A percentile compares a stretch with the other conserved stretches of the same genome.
Conservation (phyloP, 2,329 filamentous ascomycete species). For the Fusarium tricinctum region DNA sequence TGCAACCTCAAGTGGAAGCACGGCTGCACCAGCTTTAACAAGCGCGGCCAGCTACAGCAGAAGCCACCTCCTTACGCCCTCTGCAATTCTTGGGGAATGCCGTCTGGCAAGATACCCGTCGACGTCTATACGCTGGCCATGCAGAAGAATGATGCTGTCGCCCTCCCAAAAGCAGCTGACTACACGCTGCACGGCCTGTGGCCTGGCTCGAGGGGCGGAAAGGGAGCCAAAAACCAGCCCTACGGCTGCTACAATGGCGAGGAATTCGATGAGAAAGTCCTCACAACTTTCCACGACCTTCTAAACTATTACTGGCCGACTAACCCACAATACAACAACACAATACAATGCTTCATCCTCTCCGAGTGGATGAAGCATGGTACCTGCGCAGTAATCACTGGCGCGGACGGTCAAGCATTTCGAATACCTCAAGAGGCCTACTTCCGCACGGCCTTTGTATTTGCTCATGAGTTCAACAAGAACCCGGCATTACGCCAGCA, state of each 20-base stretch:
- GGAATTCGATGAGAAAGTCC: slow-evolving; percentile 2
- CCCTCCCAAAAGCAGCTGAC: fast-evolving
- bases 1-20: slow-evolving; percentile 11
- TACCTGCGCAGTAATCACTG: slow-evolving; percentile 3
- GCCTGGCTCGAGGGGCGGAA: neutral
- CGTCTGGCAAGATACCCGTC: neutral
- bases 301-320: slow-evolving; percentile 6
- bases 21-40: fast-evolving
- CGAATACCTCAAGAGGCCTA: neutral
- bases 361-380: slow-evolving; percentile 19
- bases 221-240: neutral
- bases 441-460: slow-evolving; percentile 6
- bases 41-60: neutral
- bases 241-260: slow-evolving; percentile 1
- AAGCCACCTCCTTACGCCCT: neutral
- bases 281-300: neutral
- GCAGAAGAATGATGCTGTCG: neutral
- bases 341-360: slow-evolving; percentile 8
- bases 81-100: neutral
- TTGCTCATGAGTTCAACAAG: neutral
- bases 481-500: neutral
- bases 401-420: neutral
- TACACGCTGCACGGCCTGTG: slow-evolving; percentile 3
- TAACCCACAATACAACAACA: slow-evolving; percentile 6
- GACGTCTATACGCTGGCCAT: slow-evolving; percentile 3